These are phyloP conservation scores for Fusarium acutatum DNA, from an alignment of 2,329 filamentous ascomycete genomes.

Conservation along the genomic window DNA sequence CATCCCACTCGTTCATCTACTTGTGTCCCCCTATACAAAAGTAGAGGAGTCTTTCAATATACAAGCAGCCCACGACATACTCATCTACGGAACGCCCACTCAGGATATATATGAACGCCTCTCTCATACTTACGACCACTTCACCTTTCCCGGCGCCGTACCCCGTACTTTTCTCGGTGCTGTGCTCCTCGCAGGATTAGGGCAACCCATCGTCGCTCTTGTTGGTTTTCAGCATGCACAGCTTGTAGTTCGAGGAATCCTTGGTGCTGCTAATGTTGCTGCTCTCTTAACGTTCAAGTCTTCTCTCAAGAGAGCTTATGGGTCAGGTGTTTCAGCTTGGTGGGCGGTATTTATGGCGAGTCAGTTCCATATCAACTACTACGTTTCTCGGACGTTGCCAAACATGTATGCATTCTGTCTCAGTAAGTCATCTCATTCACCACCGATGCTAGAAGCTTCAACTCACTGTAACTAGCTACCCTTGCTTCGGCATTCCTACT, in stretches of 20 bases:
- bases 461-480: conserved; percentile 61
- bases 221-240: conserved; percentile 65
- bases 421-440: conserved; percentile 62
- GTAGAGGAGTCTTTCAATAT: conserved; percentile 99
- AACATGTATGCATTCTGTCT: conserved; percentile 96
- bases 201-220: conserved; percentile 70
- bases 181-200: conserved; percentile 76
- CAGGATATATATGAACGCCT: conserved; percentile 63
- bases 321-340: conserved; percentile 76
- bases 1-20: conserved; percentile 74
- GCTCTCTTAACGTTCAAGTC: conserved; percentile 72
- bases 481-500: conserved; percentile 64
- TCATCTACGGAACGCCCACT: conserved; percentile 79
- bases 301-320: conserved; percentile 73
- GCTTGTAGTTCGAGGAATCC: conserved; percentile 74
- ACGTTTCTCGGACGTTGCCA: conserved; percentile 88
- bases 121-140: conserved; percentile 81
- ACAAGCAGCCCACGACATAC: conserved; percentile 90
- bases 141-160: conserved; percentile 88
- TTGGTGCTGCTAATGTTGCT: conserved; percentile 79
- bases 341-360: conserved; percentile 79
- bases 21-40: conserved; percentile 87
- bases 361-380: conserved; percentile 94
- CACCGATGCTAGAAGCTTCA: background rate
- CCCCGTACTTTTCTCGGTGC: conserved; percentile 90